phyloP scores from a whole-genome alignment of 805 yeast species.

The Cyberlindnera veronae region DNA sequence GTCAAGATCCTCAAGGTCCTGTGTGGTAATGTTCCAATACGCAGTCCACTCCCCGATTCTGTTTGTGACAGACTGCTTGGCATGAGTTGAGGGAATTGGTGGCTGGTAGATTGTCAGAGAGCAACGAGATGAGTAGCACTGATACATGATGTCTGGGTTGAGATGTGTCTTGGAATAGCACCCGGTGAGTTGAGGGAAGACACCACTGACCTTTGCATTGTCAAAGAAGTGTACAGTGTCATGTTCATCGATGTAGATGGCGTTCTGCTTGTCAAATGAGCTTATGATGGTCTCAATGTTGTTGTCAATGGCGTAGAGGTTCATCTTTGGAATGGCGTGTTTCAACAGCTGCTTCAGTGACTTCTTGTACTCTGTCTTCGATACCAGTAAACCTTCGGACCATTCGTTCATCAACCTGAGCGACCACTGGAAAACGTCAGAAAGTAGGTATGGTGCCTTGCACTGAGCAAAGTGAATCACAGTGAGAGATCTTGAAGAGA shows the following conservation, averaged over 20 bases:
- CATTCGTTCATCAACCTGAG: conserved; percentile 43
- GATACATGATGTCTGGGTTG: conserved; percentile 8
- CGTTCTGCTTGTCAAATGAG: conserved; percentile 40
- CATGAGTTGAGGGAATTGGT: conserved; percentile 20
- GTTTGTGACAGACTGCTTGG: conserved; percentile 14
- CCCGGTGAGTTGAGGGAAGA: conserved; percentile 40
- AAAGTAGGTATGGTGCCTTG: conserved; percentile 42
- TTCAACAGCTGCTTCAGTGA: conserved; percentile 48
- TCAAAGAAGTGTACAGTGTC: conserved; percentile 27
- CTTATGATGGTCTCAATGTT: conserved; percentile 47
- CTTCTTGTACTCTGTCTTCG: conserved; percentile 49
- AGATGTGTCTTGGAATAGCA: conserved; percentile 42
- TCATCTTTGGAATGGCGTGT: conserved; percentile 46
- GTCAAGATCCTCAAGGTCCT: conserved; percentile 49
- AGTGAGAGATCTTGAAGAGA: conserved; percentile 45
- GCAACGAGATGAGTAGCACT: conserved; percentile 36
- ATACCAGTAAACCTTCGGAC: conserved; percentile 49
- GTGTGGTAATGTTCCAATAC: conserved; percentile 59
- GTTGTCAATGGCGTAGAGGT: conserved; percentile 47
- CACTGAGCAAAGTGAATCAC: conserved; percentile 49
- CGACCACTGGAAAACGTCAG: conserved; percentile 53
- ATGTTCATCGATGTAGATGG: conserved; percentile 37
- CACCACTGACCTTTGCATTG: conserved; percentile 37
- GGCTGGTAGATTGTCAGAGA: conserved; percentile 28
- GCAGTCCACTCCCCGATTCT: conserved; percentile 56